These are phyloP conservation scores for Ogataea saltuana DNA, from an alignment of 805 yeast genomes.

Conservation along the genomic window DNA sequence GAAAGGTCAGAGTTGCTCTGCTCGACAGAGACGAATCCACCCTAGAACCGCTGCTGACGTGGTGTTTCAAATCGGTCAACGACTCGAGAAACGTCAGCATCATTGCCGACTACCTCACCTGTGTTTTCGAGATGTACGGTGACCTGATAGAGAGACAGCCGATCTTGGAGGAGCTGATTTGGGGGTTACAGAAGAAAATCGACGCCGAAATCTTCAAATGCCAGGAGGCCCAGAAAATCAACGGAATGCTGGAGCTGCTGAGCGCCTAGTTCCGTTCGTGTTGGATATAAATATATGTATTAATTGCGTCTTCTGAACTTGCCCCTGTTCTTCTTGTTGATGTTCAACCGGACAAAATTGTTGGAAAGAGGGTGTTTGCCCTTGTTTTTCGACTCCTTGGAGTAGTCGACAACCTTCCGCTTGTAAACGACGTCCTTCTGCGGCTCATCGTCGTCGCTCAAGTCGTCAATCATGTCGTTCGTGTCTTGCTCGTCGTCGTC, in stretches of 20 bases:
- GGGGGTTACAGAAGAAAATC: constrained; percentile 60
- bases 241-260: constrained; percentile 90
- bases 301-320: constrained; percentile 25
- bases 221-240: constrained; percentile 82
- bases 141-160: constrained; percentile 71
- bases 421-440: constrained; percentile 27
- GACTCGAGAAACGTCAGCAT: constrained; percentile 72
- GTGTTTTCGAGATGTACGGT: constrained; percentile 74
- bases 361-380: constrained; percentile 34
- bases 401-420: constrained; percentile 18
- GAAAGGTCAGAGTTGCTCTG: constrained; percentile 82
- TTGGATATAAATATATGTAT: too few relatives aligned
- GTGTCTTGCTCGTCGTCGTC: background rate
- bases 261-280: constrained; percentile 56
- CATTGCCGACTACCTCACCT: constrained; percentile 67
- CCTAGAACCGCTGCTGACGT: constrained; percentile 80
- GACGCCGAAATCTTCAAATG: constrained; percentile 73
- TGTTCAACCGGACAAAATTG: constrained; percentile 39
- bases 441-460: constrained; percentile 10
- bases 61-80: constrained; percentile 75
- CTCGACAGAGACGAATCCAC: constrained; percentile 78
- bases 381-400: constrained; percentile 22
- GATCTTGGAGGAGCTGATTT: constrained; percentile 71
- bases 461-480: constrained; percentile 6
- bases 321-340: constrained; percentile 28